Conservation (phyloP, 2,329 filamentous ascomycete genomes). For the Penicillium verrucosum region DNA sequence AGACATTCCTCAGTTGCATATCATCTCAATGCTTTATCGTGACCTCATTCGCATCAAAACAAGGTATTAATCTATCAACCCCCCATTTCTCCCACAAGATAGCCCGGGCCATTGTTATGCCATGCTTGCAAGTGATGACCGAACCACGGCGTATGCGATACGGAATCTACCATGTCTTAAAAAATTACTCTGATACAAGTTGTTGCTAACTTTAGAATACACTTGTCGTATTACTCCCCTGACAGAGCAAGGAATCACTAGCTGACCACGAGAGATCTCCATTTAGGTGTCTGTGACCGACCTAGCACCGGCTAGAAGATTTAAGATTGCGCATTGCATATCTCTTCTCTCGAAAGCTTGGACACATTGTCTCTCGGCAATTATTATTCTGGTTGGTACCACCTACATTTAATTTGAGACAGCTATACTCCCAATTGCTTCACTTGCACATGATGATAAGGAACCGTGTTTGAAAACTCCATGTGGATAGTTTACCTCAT, state of each 20-base stretch:
- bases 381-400: neutral
- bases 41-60: neutral
- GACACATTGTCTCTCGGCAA: neutral
- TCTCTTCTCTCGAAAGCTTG: neutral
- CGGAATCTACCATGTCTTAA: neutral
- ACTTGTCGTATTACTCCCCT: neutral
- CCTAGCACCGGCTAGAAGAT: neutral
- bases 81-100: no score
- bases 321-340: neutral
- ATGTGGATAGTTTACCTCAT: neutral
- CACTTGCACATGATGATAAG: neutral
- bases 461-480: neutral
- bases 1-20: neutral
- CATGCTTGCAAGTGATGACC: neutral
- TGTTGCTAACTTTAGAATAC: neutral
- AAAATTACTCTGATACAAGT: neutral
- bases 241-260: neutral
- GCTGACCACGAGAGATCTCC: neutral
- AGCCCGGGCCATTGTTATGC: neutral
- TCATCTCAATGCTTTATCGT: neutral
- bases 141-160: neutral
- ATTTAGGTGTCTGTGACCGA: neutral
- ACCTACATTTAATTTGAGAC: neutral
- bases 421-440: neutral
- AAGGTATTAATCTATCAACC: neutral